Evolutionary conservation across 257 asterid genomes (phyloP).

Genomic region (Linderniella brevidens): DNA sequence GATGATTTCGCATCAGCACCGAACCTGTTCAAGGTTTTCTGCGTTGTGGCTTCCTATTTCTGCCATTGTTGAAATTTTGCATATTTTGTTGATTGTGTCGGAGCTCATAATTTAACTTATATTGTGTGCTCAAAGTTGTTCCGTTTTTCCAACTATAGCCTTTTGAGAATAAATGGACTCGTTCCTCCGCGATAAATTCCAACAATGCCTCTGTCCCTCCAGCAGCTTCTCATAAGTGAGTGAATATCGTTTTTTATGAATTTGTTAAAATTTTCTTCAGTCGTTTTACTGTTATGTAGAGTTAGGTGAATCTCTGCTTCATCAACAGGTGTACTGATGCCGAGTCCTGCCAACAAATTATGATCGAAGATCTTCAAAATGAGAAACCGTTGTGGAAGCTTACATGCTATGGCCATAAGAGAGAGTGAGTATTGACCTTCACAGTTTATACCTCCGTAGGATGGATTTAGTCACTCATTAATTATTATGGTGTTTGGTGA

Average conservation of each 20-base stretch:
- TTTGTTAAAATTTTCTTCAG: conserved; percentile 9
- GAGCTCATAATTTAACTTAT: neutral
- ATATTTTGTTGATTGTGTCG: neutral
- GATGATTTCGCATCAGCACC: conserved; percentile 37
- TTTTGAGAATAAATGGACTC: conserved; percentile 77
- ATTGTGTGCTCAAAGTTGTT: neutral
- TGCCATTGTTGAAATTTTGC: conserved; percentile 6
- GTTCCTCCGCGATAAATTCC: conserved; percentile 28
- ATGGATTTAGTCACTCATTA: neutral
- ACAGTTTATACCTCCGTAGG: neutral
- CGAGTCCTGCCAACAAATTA: conserved; percentile 54
- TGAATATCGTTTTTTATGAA: neutral
- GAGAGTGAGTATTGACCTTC: conserved; percentile 32
- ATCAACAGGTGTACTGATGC: conserved; percentile 68
- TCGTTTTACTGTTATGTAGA: conserved; percentile 8
- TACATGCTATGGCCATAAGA: conserved; percentile 73
- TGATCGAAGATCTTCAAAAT: conserved; percentile 45
- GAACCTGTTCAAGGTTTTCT: conserved; percentile 50
- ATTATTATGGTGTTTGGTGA: conserved; percentile 1
- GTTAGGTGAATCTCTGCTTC: conserved; percentile 16
- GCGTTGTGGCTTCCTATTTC: conserved; percentile 5
- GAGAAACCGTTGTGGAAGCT: conserved; percentile 86
- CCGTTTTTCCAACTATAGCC: conserved; percentile 30
- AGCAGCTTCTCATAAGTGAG: conserved; percentile 58
- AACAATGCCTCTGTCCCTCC: conserved; percentile 26